Conservation (phyloP, 1,284 basidiomycete genomes). For the Irpex sp. region DNA sequence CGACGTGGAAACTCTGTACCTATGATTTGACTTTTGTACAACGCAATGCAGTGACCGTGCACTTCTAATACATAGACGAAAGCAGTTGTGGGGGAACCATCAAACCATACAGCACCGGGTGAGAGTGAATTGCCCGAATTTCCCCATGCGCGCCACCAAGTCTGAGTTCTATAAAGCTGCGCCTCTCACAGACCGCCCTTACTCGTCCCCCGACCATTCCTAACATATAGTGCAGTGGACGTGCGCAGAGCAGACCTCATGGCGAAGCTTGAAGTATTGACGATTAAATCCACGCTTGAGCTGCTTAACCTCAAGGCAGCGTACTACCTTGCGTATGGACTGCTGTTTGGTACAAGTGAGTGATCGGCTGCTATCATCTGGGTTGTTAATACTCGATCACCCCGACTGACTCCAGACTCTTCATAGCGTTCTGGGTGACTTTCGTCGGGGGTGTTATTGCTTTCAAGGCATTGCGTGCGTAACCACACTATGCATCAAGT, state of each 20-base stretch:
- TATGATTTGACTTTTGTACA: background rate
- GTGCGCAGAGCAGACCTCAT: conserved; percentile 1
- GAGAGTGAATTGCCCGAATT: background rate
- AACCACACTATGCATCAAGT: background rate
- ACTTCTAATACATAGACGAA: background rate
- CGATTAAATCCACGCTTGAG: conserved; percentile 34
- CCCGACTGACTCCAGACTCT: conserved; percentile 3
- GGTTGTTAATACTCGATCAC: background rate
- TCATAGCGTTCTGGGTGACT: conserved; percentile 57
- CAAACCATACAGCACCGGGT: background rate
- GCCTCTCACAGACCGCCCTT: background rate
- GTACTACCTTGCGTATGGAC: conserved; percentile 55
- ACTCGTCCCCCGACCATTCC: background rate
- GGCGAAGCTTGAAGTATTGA: conserved; percentile 26
- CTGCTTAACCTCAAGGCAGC: conserved; percentile 44
- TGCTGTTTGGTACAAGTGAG: conserved; percentile 70
- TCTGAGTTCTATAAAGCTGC: background rate
- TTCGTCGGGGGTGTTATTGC: conserved; percentile 69
- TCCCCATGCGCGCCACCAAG: background rate
- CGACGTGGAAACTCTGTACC: background rate
- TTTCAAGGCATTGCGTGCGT: conserved; percentile 52
- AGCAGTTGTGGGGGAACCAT: background rate
- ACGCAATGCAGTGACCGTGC: background rate
- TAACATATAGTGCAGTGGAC: background rate
- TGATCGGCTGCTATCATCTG: conserved; percentile 13